A percentile compares a stretch with the other conserved stretches of the same genome.
phyloP scores from a whole-genome alignment of 352 stramenopile genomes.

The Globisporangium irregulare region DNA sequence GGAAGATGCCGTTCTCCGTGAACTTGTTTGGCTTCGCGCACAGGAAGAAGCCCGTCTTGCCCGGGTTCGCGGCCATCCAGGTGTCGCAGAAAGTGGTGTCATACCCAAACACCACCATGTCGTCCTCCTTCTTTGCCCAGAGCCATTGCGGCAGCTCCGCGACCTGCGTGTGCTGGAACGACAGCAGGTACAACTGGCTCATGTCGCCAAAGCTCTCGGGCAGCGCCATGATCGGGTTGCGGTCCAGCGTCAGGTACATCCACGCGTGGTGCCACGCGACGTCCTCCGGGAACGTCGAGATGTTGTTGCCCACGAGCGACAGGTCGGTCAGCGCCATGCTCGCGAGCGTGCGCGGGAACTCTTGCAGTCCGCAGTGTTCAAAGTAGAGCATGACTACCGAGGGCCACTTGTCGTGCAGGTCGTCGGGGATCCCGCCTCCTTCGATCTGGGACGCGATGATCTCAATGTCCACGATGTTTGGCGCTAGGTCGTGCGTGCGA shows the following conservation, averaged over 20 bases:
- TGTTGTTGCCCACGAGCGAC: constrained; percentile 32
- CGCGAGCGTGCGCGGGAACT: constrained; percentile 19
- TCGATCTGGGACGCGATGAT: constrained; percentile 18
- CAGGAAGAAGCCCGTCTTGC: neutral
- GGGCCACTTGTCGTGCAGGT: constrained; percentile 25
- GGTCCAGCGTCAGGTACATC: constrained; percentile 33
- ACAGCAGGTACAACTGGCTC: neutral
- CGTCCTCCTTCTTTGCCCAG: neutral
- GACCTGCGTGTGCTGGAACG: constrained; percentile 9
- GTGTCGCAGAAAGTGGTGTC: neutral
- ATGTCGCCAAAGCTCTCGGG: constrained; percentile 3
- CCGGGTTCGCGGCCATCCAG: neutral
- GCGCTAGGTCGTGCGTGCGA: constrained; percentile 21
- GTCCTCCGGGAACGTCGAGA: constrained; percentile 19
- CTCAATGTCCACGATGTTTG: constrained; percentile 28
- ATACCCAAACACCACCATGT: neutral
- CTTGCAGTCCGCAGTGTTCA: constrained; percentile 25
- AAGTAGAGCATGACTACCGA: constrained; percentile 29
- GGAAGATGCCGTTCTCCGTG: constrained; percentile 1
- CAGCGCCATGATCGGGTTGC: constrained; percentile 22
- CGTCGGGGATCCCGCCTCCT: constrained; percentile 3
- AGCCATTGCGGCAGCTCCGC: constrained; percentile 1
- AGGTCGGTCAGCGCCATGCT: constrained; percentile 25
- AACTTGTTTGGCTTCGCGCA: neutral
- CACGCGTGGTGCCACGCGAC: constrained; percentile 10